Conservation (phyloP, 208 protist genomes). For the Acanthamoeba sp. region DNA sequence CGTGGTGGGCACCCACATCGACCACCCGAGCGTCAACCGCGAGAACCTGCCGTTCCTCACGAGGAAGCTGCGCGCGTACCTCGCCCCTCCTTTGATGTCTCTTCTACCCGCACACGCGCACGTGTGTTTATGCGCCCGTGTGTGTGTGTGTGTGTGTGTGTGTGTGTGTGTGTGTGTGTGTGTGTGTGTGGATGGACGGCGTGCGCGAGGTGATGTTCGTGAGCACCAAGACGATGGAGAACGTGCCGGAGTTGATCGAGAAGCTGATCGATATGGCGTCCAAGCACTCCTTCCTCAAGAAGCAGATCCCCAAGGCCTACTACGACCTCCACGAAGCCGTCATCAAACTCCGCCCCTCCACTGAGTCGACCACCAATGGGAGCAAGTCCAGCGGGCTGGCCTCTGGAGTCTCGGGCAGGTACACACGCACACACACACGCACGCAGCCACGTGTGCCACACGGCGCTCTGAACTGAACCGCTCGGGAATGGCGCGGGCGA, state of each 20-base stretch:
- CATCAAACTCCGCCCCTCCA: conserved; percentile 9
- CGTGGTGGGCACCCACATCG: conserved; percentile 38
- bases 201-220: conserved; percentile 56
- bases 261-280: conserved; percentile 34
- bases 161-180: not conserved
- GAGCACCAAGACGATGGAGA: conserved; percentile 55
- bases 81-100: not conserved
- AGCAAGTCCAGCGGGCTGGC: not conserved
- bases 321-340: conserved; percentile 39
- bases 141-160: not conserved
- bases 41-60: not conserved
- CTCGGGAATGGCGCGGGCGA: too few relatives aligned
- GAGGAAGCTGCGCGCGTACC: conserved; percentile 52
- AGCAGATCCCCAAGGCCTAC: conserved; percentile 65
- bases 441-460: too few relatives aligned
- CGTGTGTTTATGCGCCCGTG: too few relatives aligned
- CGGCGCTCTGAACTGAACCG: too few relatives aligned
- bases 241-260: conserved; percentile 42
- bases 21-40: conserved; percentile 26
- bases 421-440: not conserved
- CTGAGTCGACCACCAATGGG: not conserved
- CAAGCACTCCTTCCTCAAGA: conserved; percentile 58
- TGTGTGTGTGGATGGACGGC: not conserved
- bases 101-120: not conserved
- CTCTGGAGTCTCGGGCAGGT: not conserved